These are phyloP conservation scores for Daldinia grandis DNA, from an alignment of 495 filamentous ascomycete species.

Conservation along the genomic window DNA sequence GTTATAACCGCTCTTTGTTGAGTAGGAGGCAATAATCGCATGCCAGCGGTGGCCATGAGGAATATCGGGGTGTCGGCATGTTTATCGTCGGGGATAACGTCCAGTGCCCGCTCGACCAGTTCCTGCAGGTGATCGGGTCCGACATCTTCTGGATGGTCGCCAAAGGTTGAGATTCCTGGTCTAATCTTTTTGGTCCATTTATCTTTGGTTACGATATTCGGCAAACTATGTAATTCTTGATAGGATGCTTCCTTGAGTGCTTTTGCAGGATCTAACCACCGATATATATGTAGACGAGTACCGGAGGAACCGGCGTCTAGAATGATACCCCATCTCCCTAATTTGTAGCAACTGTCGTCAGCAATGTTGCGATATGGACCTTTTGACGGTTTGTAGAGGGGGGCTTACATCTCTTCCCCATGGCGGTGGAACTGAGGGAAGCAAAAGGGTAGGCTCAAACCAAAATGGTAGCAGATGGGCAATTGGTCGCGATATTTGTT, in stretches of 20 bases:
- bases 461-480: conserved; percentile 10
- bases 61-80: conserved; percentile 89
- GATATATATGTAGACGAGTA: conserved; percentile 91
- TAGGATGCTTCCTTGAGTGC: conserved; percentile 68
- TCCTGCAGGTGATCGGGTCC: conserved; percentile 81
- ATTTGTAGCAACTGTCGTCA: conserved; percentile 19
- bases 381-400: background rate
- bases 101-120: conserved; percentile 82
- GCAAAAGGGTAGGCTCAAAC: conserved; percentile 1
- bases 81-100: conserved; percentile 80
- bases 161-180: conserved; percentile 92
- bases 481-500: conserved; percentile 21
- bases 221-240: conserved; percentile 73
- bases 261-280: conserved; percentile 80
- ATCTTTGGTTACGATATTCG: conserved; percentile 81
- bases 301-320: conserved; percentile 75
- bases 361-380: background rate
- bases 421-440: conserved; percentile 28
- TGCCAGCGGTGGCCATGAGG: conserved; percentile 94
- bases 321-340: conserved; percentile 67
- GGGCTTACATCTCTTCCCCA: conserved; percentile 49
- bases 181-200: conserved; percentile 93
- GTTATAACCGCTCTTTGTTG: conserved; percentile 75
- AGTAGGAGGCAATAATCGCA: conserved; percentile 82
- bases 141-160: conserved; percentile 75